Evolutionary conservation across 345 rosid species (phyloP).

Genomic region (Arabidopsis arenosa): DNA sequence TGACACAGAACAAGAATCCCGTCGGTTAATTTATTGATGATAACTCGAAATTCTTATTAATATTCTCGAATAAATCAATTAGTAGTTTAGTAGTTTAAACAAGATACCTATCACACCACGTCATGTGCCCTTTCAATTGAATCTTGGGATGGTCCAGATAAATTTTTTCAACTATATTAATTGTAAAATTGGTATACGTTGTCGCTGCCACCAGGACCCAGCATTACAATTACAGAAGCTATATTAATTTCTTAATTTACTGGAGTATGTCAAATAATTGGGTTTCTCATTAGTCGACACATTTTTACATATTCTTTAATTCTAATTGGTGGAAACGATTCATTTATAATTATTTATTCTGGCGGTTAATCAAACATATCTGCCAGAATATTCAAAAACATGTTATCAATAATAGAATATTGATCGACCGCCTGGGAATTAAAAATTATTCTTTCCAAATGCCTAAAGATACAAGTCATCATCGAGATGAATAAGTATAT

Average conservation of each 20-base stretch:
- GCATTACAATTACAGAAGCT: not conserved
- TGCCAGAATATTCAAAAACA: not conserved
- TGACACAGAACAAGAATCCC: slow-evolving; percentile 35
- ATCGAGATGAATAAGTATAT: slow-evolving; percentile 11
- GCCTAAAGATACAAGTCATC: slow-evolving; percentile 33
- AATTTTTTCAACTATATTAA: slow-evolving; percentile 19
- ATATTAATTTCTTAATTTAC: not conserved
- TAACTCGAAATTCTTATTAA: slow-evolving; percentile 2
- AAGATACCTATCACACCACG: slow-evolving; percentile 43
- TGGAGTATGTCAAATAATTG: slow-evolving; percentile 28
- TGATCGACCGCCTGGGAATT: slow-evolving; percentile 22
- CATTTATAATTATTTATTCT: not conserved
- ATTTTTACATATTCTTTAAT: slow-evolving; percentile 4
- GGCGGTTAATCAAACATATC: not conserved
- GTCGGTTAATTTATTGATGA: slow-evolving; percentile 1
- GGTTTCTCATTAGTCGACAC: slow-evolving; percentile 24
- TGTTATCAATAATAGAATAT: not conserved
- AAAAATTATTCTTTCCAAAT: slow-evolving; percentile 19
- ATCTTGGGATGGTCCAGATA: slow-evolving; percentile 58
- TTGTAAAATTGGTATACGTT: slow-evolving; percentile 14
- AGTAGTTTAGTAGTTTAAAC: slow-evolving; percentile 23
- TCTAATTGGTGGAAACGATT: slow-evolving; percentile 14
- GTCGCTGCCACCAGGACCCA: slow-evolving; percentile 37
- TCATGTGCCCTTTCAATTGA: slow-evolving; percentile 61
- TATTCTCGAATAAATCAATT: slow-evolving; percentile 28